phyloP scores from a whole-genome alignment of 805 yeast genomes.

The Candida parachauliodes region DNA sequence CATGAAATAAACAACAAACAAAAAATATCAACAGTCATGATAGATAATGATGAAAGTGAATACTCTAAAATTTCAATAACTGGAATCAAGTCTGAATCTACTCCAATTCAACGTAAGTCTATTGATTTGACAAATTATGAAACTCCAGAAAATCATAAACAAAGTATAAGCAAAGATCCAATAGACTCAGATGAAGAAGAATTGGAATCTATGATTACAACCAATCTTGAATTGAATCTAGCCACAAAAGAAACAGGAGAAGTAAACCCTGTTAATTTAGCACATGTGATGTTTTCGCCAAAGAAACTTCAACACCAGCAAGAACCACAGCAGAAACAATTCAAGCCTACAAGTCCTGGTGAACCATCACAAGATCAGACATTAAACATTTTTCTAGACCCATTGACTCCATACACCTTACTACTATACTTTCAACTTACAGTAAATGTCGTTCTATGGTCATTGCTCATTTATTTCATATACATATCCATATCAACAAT shows the following conservation, averaged over 20 bases:
- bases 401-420: constrained; percentile 52
- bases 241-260: constrained; percentile 18
- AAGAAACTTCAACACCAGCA: constrained; percentile 14
- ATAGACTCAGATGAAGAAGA: constrained; percentile 4
- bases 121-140: constrained; percentile 4
- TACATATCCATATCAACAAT: constrained; percentile 53
- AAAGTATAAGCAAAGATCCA: not conserved
- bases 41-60: not conserved
- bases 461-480: constrained; percentile 49
- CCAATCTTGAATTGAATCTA: constrained; percentile 17
- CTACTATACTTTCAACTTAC: constrained; percentile 62
- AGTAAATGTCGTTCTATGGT: constrained; percentile 52
- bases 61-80: constrained; percentile 5
- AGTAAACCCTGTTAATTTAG: constrained; percentile 28
- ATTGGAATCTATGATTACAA: constrained; percentile 12
- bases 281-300: constrained; percentile 34
- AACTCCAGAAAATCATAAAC: not conserved
- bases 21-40: not conserved
- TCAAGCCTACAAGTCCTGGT: not conserved
- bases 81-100: constrained; percentile 6
- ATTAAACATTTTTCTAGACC: constrained; percentile 24
- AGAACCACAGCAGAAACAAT: no score
- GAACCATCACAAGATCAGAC: not conserved
- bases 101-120: constrained; percentile 8
- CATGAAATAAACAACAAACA: no score